Base-by-base conservation (phyloP, 345 rosid genomes). In the Linum lewisii region DNA sequence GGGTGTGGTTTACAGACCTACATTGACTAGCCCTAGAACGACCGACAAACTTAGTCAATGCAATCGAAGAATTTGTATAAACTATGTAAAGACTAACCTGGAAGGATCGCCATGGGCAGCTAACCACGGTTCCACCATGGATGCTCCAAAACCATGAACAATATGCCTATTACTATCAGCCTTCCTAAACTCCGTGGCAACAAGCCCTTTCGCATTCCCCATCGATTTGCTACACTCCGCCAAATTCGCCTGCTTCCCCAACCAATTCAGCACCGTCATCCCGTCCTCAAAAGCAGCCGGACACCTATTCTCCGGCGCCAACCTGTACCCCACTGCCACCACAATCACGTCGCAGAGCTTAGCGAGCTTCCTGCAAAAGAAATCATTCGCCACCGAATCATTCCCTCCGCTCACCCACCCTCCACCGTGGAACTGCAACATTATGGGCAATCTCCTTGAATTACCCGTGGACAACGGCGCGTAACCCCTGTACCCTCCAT, bases 351-450 rank as follows among this genome's bases (percentile, higher is more conserved):
- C 99, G 63, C 93, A 89, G 50, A 81, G 72, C 62, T 84, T 89
- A 8, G 89, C 82, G 67, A 87, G 81, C 73, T 91, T 71, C 65
- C 85, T 73, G 56, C 97, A 93, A 42, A 89, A 93, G 37, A 57
- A 66, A 82, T 85, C 99, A 64, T 89, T 93, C 5, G 91, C 91
- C 55, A 81, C 91, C 20, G 98, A 92, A 58, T 88, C 97, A 42
- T 82, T 83, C 61, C 95, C 83, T 58, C 98, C 95, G 59, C 95
- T 89, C 49, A 93, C 94, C 95, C 95, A 89, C 11, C 97, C 95
- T 0, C 99, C 99, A 21, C 97, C 97, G 24, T 93, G 97, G 29
- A 89, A 93, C 80, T 93, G 97, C 78, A 93, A 34, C 78, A 89
- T 78, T 32, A 93, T 74, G 23, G 94, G 95, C 51, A 93, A 69